A percentile compares a stretch with the other conserved stretches of the same genome.
phyloP scores from a whole-genome alignment of 2,329 filamentous ascomycete genomes.

The Claviceps arundinis region DNA sequence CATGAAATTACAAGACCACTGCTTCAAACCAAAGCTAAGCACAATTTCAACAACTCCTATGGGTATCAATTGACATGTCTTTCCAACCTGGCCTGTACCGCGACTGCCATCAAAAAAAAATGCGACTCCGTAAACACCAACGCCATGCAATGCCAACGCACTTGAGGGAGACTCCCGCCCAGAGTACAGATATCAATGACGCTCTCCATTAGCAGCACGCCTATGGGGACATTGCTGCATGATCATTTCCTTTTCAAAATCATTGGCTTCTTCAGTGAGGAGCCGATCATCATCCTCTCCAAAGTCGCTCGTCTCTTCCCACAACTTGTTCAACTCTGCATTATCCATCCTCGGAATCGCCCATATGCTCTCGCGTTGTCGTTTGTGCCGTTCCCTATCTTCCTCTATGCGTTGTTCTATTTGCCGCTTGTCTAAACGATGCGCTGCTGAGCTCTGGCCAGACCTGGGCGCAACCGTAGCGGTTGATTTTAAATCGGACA shows the following conservation, averaged over 20 bases:
- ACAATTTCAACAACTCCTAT: not conserved
- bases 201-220: constrained; percentile 18
- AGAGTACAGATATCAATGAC: constrained; percentile 9
- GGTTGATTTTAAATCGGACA: constrained; percentile 25
- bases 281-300: constrained; percentile 75
- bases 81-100: constrained; percentile 2
- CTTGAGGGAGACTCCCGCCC: not conserved
- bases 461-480: constrained; percentile 27
- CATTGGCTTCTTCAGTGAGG: constrained; percentile 56
- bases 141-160: constrained; percentile 9
- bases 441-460: constrained; percentile 18
- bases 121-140: constrained; percentile 5
- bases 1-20: not conserved
- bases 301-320: constrained; percentile 77
- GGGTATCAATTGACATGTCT: constrained; percentile 17
- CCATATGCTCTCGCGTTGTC: constrained; percentile 86
- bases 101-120: constrained; percentile 1
- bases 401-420: constrained; percentile 96
- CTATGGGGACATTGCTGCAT: constrained; percentile 27
- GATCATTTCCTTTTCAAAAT: constrained; percentile 31
- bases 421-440: constrained; percentile 64
- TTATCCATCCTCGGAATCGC: constrained; percentile 53
- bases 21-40: not conserved
- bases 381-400: constrained; percentile 87
- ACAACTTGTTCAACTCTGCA: constrained; percentile 64